phyloP scores from a whole-genome alignment of 129 eudicot genomes.

The Artemisia annua region DNA sequence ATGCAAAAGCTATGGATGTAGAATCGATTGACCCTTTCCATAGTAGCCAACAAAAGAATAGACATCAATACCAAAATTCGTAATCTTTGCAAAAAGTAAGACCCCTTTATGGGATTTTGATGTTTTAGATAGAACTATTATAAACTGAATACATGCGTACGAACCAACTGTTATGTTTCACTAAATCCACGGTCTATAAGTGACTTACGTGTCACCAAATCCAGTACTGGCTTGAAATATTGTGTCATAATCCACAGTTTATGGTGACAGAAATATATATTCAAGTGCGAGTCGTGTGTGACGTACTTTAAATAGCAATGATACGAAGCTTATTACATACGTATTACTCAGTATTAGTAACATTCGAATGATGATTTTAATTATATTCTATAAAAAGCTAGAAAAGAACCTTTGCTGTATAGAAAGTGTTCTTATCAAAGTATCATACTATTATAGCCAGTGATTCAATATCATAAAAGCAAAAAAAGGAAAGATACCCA shows the following conservation, averaged over 20 bases:
- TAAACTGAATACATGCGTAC: not conserved
- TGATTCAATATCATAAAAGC: slow-evolving; percentile 4
- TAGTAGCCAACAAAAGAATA: slow-evolving; percentile 15
- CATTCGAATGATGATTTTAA: not conserved
- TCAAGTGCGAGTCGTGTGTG: too few species aligned
- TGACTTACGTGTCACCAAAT: too few species aligned
- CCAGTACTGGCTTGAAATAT: too few species aligned
- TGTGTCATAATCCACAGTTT: too few species aligned
- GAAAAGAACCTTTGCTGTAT: not conserved
- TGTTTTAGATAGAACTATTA: not conserved
- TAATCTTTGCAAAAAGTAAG: slow-evolving; percentile 29
- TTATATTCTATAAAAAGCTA: slow-evolving; percentile 5
- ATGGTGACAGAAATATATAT: too few species aligned
- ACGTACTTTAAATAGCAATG: not conserved
- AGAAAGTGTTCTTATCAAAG: slow-evolving; percentile 1
- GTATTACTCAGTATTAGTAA: not conserved
- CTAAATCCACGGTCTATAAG: too few species aligned
- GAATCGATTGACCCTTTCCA: slow-evolving; percentile 8
- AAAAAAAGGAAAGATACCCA: slow-evolving; percentile 2
- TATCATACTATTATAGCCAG: slow-evolving; percentile 16
- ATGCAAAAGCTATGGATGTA: slow-evolving; percentile 15
- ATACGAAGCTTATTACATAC: not conserved
- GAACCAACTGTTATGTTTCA: too few species aligned
- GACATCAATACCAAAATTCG: slow-evolving; percentile 16
- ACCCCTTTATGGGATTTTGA: slow-evolving; percentile 19